Conservation (phyloP, 129 eudicot genomes). For the Artemisia tridentata region DNA sequence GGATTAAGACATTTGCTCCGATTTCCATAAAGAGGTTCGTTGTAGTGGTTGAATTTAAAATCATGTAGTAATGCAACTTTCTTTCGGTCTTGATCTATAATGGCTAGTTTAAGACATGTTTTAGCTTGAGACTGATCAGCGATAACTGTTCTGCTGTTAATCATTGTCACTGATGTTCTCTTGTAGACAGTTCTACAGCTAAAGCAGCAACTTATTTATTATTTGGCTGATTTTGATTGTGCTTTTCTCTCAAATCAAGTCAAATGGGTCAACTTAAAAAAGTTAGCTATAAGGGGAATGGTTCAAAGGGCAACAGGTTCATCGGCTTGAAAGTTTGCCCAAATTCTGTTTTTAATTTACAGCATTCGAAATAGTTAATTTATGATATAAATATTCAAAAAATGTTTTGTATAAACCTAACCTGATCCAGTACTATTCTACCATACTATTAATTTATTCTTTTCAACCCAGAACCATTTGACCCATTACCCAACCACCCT, state of each 20-base stretch:
- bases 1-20: background rate
- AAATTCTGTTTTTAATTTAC: too few species aligned
- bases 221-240: too few species aligned
- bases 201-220: too few species aligned
- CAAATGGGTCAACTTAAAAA: too few species aligned
- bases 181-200: background rate
- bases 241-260: too few species aligned
- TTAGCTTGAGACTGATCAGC: background rate
- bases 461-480: background rate
- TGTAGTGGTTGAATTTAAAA: too few species aligned
- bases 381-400: background rate
- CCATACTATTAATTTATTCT: background rate
- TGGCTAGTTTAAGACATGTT: background rate
- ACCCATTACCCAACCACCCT: background rate
- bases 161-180: background rate
- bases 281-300: too few species aligned
- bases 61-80: background rate
- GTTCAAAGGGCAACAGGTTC: too few species aligned
- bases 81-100: conserved; percentile 11
- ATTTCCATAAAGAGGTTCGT: background rate
- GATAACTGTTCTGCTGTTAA: conserved; percentile 5
- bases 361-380: too few species aligned
- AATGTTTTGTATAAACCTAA: background rate
- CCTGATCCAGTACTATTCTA: background rate
- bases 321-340: too few species aligned